Conservation (phyloP, 148 eudicot genomes). For the Amaranthus cruentus region DNA sequence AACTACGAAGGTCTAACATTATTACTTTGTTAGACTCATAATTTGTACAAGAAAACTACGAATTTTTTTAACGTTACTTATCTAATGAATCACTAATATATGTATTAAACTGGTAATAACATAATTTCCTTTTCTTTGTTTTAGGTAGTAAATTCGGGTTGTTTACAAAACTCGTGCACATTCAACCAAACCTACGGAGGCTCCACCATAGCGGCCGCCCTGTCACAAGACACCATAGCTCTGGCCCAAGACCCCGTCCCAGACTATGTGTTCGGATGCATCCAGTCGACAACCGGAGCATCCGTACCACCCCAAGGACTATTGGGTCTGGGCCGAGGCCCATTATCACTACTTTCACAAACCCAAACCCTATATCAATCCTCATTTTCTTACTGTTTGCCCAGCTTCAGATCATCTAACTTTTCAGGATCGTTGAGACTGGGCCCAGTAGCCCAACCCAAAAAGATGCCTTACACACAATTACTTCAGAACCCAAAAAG, state of each 20-base stretch:
- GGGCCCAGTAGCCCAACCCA: slow-evolving; percentile 70
- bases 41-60: too few species aligned
- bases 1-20: too few species aligned
- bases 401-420: slow-evolving; percentile 52
- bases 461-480: slow-evolving; percentile 50
- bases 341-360: slow-evolving; percentile 63
- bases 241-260: slow-evolving; percentile 59
- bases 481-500: slow-evolving; percentile 72
- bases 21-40: not conserved
- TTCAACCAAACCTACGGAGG: slow-evolving; percentile 73
- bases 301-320: slow-evolving; percentile 73
- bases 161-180: slow-evolving; percentile 42
- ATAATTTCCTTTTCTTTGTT: not conserved
- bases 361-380: slow-evolving; percentile 52
- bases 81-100: too few species aligned
- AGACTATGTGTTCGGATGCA: slow-evolving; percentile 65
- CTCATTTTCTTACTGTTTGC: slow-evolving; percentile 83
- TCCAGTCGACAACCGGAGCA: slow-evolving; percentile 46
- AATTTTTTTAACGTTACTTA: too few species aligned
- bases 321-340: slow-evolving; percentile 80
- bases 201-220: slow-evolving; percentile 50
- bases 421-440: slow-evolving; percentile 64
- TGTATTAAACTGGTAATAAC: too few species aligned
- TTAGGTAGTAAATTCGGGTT: slow-evolving; percentile 54
- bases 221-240: slow-evolving; percentile 61